phyloP scores from a whole-genome alignment of 2,329 filamentous ascomycete genomes.

The Claviceps maximensis region DNA sequence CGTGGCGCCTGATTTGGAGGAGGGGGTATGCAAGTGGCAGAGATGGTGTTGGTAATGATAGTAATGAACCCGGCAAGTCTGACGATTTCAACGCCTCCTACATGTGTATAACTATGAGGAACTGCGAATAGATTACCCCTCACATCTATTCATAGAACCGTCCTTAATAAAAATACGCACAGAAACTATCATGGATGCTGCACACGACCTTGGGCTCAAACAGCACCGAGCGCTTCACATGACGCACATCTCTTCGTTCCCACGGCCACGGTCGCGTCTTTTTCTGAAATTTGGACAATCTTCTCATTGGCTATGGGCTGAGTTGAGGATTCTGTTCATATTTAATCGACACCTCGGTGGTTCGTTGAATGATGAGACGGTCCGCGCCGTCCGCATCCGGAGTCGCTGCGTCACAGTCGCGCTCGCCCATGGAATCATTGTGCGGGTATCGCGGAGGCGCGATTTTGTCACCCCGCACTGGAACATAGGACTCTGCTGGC shows the following conservation, averaged over 20 bases:
- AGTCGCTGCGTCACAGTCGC: background rate
- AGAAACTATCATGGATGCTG: background rate
- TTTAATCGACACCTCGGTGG: slow-evolving; percentile 2
- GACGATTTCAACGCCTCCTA: background rate
- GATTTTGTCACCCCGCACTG: background rate
- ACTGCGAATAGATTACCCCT: background rate
- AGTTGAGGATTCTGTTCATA: background rate
- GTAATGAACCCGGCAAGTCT: background rate
- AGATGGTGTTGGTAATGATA: background rate
- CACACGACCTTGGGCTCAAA: background rate
- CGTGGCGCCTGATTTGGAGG: background rate
- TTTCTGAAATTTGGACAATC: background rate
- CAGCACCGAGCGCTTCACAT: background rate
- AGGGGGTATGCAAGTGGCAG: background rate
- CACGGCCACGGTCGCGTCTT: background rate
- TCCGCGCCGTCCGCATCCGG: background rate
- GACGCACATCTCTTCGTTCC: background rate
- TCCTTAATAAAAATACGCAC: background rate
- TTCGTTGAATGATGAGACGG: slow-evolving; percentile 3
- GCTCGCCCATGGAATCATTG: background rate
- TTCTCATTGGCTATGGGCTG: background rate
- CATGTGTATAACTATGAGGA: background rate
- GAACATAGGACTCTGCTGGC: background rate
- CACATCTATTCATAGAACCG: background rate
- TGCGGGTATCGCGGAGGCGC: background rate